These are phyloP conservation scores for Simmondsia chinensis DNA, from an alignment of 148 eudicot species.

Conservation along the genomic window DNA sequence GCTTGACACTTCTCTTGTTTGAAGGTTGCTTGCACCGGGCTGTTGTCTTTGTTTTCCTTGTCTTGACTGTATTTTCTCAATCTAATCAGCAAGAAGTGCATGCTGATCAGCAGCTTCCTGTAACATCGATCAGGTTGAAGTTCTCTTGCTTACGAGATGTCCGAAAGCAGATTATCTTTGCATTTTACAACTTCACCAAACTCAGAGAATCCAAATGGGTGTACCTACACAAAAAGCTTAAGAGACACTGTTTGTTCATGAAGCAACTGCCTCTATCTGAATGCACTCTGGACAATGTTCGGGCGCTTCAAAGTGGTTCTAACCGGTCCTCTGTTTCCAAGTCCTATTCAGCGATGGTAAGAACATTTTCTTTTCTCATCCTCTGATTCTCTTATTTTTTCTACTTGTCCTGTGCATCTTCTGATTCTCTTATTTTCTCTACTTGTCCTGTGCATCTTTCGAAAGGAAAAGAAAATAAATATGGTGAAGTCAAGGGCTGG, in stretches of 20 bases:
- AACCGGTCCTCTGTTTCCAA: slow-evolving; percentile 20
- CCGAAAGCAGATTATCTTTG: slow-evolving; percentile 55
- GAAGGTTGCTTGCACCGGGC: slow-evolving; percentile 84
- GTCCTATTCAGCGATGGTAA: slow-evolving; percentile 43
- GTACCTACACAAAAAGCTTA: slow-evolving; percentile 48
- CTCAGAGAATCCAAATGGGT: slow-evolving; percentile 47
- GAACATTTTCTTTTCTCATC: neutral
- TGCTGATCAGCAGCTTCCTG: slow-evolving; percentile 46
- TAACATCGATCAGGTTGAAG: slow-evolving; percentile 62
- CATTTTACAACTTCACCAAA: slow-evolving; percentile 47
- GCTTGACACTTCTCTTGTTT: slow-evolving; percentile 69
- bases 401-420: neutral
- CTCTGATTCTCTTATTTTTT: neutral
- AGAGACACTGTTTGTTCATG: slow-evolving; percentile 37
- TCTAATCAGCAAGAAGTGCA: slow-evolving; percentile 24
- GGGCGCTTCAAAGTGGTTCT: slow-evolving; percentile 46
- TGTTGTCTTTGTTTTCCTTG: slow-evolving; percentile 39
- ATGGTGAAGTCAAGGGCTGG: no score
- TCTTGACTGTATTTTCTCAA: slow-evolving; percentile 39
- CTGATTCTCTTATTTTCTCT: neutral
- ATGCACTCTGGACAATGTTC: slow-evolving; percentile 81
- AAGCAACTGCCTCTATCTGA: slow-evolving; percentile 66
- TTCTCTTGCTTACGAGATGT: slow-evolving; percentile 35
- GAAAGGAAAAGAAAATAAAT: neutral
- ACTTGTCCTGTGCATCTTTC: neutral